These are phyloP conservation scores for Lycium ferocissimum DNA, from an alignment of 257 asterid species.

Conservation along the genomic window DNA sequence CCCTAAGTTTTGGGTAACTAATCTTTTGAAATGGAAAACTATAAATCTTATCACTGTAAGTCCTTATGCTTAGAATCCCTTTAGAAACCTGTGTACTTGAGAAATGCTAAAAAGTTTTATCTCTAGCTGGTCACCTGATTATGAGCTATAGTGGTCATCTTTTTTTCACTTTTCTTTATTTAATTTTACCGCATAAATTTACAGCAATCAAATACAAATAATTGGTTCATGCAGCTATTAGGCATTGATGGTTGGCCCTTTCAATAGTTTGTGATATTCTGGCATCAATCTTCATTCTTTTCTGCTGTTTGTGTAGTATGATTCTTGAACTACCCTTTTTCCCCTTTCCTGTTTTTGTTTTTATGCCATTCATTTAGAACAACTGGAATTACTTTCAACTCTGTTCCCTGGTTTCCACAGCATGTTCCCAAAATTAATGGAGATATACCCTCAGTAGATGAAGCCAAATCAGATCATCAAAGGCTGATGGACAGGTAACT, in stretches of 20 bases:
- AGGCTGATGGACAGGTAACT: constrained; percentile 77
- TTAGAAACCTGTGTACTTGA: not conserved
- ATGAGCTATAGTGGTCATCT: not conserved
- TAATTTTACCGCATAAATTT: constrained; percentile 19
- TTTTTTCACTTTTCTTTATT: not conserved
- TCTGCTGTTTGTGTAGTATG: not conserved
- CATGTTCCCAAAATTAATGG: constrained; percentile 90
- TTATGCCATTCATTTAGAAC: not conserved
- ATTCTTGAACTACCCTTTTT: not conserved
- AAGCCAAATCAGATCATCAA: constrained; percentile 82
- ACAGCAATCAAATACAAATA: not conserved
- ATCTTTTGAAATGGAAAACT: not conserved
- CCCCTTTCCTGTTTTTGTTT: constrained; percentile 7
- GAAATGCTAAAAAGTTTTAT: not conserved
- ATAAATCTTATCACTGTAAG: not conserved
- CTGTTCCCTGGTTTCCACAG: constrained; percentile 43
- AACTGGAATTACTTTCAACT: constrained; percentile 12
- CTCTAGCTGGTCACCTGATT: constrained; percentile 3
- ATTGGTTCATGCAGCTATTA: constrained; percentile 6
- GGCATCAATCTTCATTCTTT: not conserved
- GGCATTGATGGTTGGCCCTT: not conserved
- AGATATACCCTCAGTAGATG: constrained; percentile 84
- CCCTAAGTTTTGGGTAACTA: not conserved
- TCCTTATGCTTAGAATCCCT: not conserved
- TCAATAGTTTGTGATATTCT: constrained; percentile 11